Percentiles rank a stretch among this genome's conserved stretches.
Conservation (phyloP, 306 rosid genomes). For the Bauhinia variegata region DNA sequence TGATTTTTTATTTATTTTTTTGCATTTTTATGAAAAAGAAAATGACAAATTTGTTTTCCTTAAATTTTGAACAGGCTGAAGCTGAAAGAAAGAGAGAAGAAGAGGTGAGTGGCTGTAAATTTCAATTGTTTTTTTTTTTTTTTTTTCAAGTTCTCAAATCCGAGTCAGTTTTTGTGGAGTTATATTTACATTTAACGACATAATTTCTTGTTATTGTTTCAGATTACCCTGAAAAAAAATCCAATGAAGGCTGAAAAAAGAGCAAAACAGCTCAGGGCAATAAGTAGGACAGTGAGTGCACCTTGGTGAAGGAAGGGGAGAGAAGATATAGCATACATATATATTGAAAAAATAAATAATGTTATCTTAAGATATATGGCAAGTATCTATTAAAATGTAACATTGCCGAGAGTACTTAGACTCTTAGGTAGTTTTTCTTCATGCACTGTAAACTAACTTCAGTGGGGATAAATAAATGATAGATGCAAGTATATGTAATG, state of each 20-base stretch:
- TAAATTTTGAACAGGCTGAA: constrained; percentile 55
- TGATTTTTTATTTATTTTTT: no score
- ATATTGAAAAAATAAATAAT: constrained; percentile 22
- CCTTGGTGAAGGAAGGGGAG: constrained; percentile 47
- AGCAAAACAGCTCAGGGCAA: constrained; percentile 46
- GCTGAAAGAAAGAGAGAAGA: constrained; percentile 51
- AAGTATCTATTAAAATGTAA: neutral
- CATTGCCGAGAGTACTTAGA: neutral
- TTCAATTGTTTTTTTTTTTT: neutral
- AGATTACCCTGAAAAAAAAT: constrained; percentile 42
- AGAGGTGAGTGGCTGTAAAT: constrained; percentile 42
- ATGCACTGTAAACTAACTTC: neutral
- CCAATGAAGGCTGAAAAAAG: constrained; percentile 46
- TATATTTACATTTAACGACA: neutral
- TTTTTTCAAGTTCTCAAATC: neutral
- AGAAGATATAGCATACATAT: neutral
- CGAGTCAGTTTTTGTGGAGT: no score
- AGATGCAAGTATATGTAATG: neutral
- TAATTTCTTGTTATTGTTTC: neutral
- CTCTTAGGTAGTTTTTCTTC: neutral
- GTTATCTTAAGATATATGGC: neutral
- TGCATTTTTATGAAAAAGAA: neutral
- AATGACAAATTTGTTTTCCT: neutral
- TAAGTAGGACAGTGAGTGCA: constrained; percentile 60
- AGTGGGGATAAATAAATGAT: no score